A percentile compares a stretch with the other conserved stretches of the same genome.
Evolutionary conservation across 2,329 filamentous ascomycete species (phyloP).

Genomic region (Fusarium subglutinans): DNA sequence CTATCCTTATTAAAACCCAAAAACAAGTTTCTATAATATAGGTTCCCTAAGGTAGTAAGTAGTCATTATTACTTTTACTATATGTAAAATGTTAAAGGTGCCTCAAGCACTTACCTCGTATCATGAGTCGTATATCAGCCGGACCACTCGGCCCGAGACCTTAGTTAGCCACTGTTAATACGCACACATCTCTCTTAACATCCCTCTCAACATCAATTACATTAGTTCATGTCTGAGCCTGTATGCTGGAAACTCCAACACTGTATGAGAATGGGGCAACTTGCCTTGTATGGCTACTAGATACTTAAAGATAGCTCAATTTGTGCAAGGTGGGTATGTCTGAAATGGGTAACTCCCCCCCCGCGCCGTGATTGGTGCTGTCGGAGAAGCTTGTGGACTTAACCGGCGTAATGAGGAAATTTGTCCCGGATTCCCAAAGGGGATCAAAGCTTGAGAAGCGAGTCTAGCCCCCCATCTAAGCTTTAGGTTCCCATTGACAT

Average conservation of each 20-base stretch:
- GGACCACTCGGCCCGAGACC: too few species aligned
- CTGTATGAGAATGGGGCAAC: not conserved
- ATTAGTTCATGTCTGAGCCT: not conserved
- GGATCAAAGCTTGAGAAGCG: not conserved
- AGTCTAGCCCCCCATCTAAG: not conserved
- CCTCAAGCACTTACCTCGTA: too few species aligned
- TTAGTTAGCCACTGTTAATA: too few species aligned
- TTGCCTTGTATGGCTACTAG: not conserved
- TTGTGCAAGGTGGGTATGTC: not conserved
- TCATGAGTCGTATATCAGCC: too few species aligned
- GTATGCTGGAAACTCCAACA: not conserved
- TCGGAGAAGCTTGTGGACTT: not conserved
- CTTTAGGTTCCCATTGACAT: not conserved
- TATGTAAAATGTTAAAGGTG: not conserved
- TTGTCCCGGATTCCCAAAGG: not conserved
- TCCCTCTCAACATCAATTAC: too few species aligned
- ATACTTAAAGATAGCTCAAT: not conserved
- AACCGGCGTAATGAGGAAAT: not conserved
- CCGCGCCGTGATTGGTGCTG: too few species aligned
- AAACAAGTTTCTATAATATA: too few species aligned
- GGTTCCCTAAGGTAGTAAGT: too few species aligned
- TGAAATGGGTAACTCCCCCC: not conserved
- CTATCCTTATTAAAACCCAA: too few species aligned
- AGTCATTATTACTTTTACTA: too few species aligned
- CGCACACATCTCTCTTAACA: too few species aligned